Evolutionary conservation across 108 stramenopile genomes (phyloP), one percentile per base, ranked within the genome.

Genomic region (Pseudonitzschia multistriata): DNA sequence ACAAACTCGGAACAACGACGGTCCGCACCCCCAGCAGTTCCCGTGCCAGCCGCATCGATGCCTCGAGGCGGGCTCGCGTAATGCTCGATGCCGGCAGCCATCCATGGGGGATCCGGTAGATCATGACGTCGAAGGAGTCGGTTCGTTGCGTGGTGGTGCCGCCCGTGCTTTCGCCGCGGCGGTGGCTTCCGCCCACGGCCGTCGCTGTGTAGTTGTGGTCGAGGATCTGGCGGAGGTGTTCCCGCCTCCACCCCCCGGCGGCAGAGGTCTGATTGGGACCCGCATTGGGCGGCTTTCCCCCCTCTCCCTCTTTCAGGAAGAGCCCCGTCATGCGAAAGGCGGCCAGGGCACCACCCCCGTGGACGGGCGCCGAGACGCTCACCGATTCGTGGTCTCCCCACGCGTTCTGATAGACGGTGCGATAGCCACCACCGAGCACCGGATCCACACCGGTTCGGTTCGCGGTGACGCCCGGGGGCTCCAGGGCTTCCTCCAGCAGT

Each of bases 91-190:
- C 35, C 61, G 53, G 15, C 74, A 80, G 71, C 83, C 83, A 83
- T 39, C 83, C 83, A 52, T 80, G 79, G 63, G 73, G 67, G 8
- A 78, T 59, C 30, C 77, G 49, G 53, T 71, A 78, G 7, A 80
- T 40, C 29, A 83, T 73, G 21, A 40, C 77, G 37, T 83, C 79
- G 67, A 83, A 80, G 17, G 60, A 47, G 19, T 39, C 25, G 21
- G 17, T 60, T 60, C 59, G 25, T 60, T 22, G 22, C 17, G 59
- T 60, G 30, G 25, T 60, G 22, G n/a, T 60, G 19, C 25, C 10
- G 19, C 13, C 24, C 24, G 55, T 48, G 37, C 5, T 37, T 5
- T 37, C 8, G 37, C 4, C 5, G 5, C 13, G 5, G 52, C 13
- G 22, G 11, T 53, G 5, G 52, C 27, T 37, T 5, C 8, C 37